phyloP scores from a whole-genome alignment of 2,329 filamentous ascomycete genomes.

The Talaromyces sp. region DNA sequence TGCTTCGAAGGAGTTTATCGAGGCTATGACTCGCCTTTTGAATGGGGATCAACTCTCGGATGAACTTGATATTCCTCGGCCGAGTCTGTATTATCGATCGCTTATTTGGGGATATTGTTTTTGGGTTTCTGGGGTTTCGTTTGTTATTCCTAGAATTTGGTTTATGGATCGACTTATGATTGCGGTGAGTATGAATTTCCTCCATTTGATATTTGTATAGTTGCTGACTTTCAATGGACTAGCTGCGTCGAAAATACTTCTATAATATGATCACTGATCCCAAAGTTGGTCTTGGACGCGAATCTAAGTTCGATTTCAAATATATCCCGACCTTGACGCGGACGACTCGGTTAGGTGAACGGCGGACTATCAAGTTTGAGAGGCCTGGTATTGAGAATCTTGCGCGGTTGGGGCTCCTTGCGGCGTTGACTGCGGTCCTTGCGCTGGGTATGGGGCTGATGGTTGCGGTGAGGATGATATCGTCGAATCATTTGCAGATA shows the following conservation, averaged over 20 bases:
- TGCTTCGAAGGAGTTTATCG: constrained; percentile 67
- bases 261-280: constrained; percentile 66
- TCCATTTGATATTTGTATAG: background rate
- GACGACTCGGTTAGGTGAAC: constrained; percentile 30
- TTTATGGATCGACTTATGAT: constrained; percentile 58
- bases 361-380: constrained; percentile 23
- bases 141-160: constrained; percentile 52
- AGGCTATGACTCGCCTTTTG: constrained; percentile 69
- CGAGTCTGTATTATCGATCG: constrained; percentile 60
- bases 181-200: constrained; percentile 35
- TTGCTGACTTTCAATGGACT: background rate
- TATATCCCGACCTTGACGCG: constrained; percentile 47
- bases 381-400: constrained; percentile 30
- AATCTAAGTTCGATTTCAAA: constrained; percentile 71
- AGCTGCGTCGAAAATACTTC: constrained; percentile 54
- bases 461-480: constrained; percentile 17
- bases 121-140: constrained; percentile 60
- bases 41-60: constrained; percentile 68
- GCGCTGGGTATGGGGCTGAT: constrained; percentile 15
- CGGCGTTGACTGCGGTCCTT: constrained; percentile 16
- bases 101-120: constrained; percentile 67
- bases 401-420: constrained; percentile 30
- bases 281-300: constrained; percentile 64
- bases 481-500: constrained; percentile 5
- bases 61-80: constrained; percentile 60